Evolutionary conservation across 2,329 filamentous ascomycete genomes (phyloP), one percentile per base, ranked within the genome.

Genomic region (Curvularia sp.): DNA sequence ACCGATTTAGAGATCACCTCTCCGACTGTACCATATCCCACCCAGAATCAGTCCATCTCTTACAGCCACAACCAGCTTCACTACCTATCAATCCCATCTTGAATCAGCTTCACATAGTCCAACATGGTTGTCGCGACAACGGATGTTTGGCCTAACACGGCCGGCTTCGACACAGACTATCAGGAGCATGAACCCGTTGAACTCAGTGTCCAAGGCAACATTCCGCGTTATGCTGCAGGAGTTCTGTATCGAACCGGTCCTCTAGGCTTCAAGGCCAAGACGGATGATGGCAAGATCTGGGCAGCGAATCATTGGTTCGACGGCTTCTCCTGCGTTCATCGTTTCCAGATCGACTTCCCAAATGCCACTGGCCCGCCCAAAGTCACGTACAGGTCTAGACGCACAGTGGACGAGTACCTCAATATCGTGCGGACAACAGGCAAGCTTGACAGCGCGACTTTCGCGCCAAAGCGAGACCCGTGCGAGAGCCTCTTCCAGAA

Each of bases 291-390:
- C n/a, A 78, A 77, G 13, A 85, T 82, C 0, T 88, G 88, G 68
- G 80, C 82, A 31, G 81, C 88, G 12, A 85, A 83, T 1, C 91
- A 95, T 74, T 95, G 91, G 91, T 95, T 95, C 65, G 92, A 95
- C 71, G 89, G 89, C 5, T 87, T 92, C 58, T 84, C 86, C 3
- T 85, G 90, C 55, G 82, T 86, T 0, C 90, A 94, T 77, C 86
- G 85, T 28, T 94, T 94, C 71, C 83, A 91, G 57, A 89, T 94
- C 31, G 70, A 74, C 39, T 68, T 86, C 3, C 72, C 83, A 0
- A 67, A 76, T 3, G 65, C 71, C 0, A 57, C 77, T 18, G 70
- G 69, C 15, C 53, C 68, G 58, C 28, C 70, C 9, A 78, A 79
- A 33, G 88, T 93, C 2, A 79, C 83, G 24, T 94, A 94, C 73